Evolutionary conservation across 208 protist species (phyloP).

Genomic region (Balamuthia mandrillaris): DNA sequence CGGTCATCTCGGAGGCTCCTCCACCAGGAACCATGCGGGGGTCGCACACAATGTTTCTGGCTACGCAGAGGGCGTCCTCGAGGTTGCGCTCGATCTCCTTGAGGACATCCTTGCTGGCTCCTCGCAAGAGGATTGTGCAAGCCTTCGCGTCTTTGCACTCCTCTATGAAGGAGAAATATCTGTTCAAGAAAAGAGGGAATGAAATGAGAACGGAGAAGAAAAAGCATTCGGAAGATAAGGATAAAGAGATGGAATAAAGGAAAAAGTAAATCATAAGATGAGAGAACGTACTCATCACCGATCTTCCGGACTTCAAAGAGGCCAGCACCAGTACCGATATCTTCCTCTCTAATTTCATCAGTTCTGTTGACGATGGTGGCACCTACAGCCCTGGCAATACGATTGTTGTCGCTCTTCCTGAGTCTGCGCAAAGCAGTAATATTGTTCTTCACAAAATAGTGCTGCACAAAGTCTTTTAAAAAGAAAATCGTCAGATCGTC

Average conservation of each 20-base stretch:
- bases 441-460: slow-evolving; percentile 94
- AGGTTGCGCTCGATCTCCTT: slow-evolving; percentile 97
- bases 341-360: slow-evolving; percentile 93
- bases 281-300: slow-evolving; percentile 88
- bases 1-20: slow-evolving; percentile 89
- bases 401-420: slow-evolving; percentile 99
- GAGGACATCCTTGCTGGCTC: slow-evolving; percentile 98
- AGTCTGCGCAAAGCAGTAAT: slow-evolving; percentile 97
- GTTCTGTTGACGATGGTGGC: slow-evolving; percentile 96
- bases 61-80: slow-evolving; percentile 97
- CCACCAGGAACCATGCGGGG: slow-evolving; percentile 97
- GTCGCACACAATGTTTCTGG: slow-evolving; percentile 95
- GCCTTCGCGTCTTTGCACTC: slow-evolving; percentile 96
- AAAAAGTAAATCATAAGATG: background rate
- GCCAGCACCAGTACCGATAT: slow-evolving; percentile 93
- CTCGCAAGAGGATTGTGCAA: slow-evolving; percentile 98
- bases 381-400: slow-evolving; percentile 95
- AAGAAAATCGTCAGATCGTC: no score
- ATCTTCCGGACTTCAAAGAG: slow-evolving; percentile 99
- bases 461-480: slow-evolving; percentile 93
- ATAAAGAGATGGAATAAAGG: background rate
- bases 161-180: slow-evolving; percentile 98
- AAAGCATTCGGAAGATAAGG: background rate
- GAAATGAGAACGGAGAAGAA: background rate
- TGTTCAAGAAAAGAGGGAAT: no score